These are phyloP conservation scores for Scedosporium minutisporum DNA, from an alignment of 2,329 filamentous ascomycete species.

Conservation along the genomic window DNA sequence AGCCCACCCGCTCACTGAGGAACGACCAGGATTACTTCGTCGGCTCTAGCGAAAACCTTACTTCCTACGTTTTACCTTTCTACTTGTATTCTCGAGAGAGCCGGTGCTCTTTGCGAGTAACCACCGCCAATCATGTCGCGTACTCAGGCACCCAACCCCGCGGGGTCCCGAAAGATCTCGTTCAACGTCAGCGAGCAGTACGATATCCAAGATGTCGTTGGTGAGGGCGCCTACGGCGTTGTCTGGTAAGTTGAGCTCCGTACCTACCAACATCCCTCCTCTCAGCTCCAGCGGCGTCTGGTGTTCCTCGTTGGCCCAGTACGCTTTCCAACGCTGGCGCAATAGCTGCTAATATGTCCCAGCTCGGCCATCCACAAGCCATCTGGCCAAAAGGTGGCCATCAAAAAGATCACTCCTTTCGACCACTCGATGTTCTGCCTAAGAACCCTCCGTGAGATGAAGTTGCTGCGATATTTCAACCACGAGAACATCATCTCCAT, in stretches of 20 bases:
- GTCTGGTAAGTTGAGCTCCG: conserved; percentile 66
- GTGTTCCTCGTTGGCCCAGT: background rate
- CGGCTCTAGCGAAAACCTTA: background rate
- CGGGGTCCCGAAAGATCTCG: conserved; percentile 82
- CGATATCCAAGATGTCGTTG: conserved; percentile 98
- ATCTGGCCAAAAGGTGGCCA: conserved; percentile 94
- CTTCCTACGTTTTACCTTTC: background rate
- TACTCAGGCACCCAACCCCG: conserved; percentile 44
- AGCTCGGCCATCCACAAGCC: conserved; percentile 98
- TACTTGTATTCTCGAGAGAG: background rate
- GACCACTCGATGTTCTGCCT: conserved; percentile 99
- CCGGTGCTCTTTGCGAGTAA: background rate
- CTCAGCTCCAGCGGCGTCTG: background rate
- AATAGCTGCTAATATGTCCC: conserved; percentile 7
- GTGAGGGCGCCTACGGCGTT: conserved; percentile 95
- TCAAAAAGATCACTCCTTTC: conserved; percentile 99
- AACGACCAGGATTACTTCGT: background rate
- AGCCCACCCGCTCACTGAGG: background rate
- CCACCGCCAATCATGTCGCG: conserved; percentile 38
- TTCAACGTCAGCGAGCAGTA: conserved; percentile 99
- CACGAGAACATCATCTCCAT: conserved; percentile 99
- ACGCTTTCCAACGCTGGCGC: background rate
- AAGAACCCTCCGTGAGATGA: conserved; percentile 96
- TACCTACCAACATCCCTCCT: background rate
- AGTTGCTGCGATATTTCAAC: conserved; percentile 96